Percentiles rank a stretch among this genome's conserved stretches.
These are phyloP conservation scores for Backusella australiensis DNA, from an alignment of 192 early-diverging fungal genomes.

Conservation along the genomic window DNA sequence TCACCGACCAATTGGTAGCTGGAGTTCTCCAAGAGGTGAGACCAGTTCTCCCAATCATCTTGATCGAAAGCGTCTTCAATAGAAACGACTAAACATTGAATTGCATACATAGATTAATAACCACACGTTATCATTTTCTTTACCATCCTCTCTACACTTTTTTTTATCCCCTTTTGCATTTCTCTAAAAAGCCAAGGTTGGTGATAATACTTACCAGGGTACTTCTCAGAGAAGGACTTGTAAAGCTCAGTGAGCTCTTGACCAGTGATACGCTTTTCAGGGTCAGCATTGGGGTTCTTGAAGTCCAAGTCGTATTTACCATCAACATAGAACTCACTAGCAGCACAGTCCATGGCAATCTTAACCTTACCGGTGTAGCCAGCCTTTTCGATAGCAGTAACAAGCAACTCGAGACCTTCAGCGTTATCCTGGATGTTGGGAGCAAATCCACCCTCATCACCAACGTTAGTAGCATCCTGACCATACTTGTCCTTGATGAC, in stretches of 20 bases:
- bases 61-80: slow-evolving; percentile 99
- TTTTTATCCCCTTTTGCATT: neutral
- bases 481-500: slow-evolving; percentile 99
- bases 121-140: neutral
- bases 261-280: slow-evolving; percentile 68
- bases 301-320: slow-evolving; percentile 98
- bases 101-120: neutral
- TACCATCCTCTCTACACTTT: neutral
- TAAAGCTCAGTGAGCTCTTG: slow-evolving; percentile 85
- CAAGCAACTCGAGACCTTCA: slow-evolving; percentile 93
- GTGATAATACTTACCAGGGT: slow-evolving; percentile 55
- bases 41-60: slow-evolving; percentile 96
- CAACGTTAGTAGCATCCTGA: slow-evolving; percentile 97
- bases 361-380: slow-evolving; percentile 96
- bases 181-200: neutral
- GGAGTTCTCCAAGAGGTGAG: slow-evolving; percentile 61
- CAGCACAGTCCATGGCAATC: slow-evolving; percentile 98
- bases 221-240: slow-evolving; percentile 74
- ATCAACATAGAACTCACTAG: slow-evolving; percentile 98
- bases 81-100: slow-evolving; percentile 61
- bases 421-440: slow-evolving; percentile 97
- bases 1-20: slow-evolving; percentile 71
- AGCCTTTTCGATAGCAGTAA: slow-evolving; percentile 86
- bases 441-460: slow-evolving; percentile 99
- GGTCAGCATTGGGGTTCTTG: slow-evolving; percentile 87